These are phyloP conservation scores for Blastobotrys terrestris DNA, from an alignment of 805 yeast genomes.

Conservation along the genomic window DNA sequence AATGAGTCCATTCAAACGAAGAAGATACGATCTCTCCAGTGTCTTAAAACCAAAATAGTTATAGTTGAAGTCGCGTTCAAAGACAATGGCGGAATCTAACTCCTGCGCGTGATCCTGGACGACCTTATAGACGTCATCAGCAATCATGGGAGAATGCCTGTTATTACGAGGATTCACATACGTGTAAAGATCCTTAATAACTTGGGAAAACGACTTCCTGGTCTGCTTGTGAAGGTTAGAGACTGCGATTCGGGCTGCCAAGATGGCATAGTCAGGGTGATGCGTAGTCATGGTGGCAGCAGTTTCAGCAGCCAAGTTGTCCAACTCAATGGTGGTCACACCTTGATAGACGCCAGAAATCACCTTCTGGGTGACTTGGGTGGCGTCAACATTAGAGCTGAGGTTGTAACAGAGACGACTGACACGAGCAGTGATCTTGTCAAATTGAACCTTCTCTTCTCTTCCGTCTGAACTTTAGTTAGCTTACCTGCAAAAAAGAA, in stretches of 20 bases:
- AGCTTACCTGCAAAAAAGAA: not conserved
- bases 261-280: conserved; percentile 94
- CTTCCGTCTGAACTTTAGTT: conserved; percentile 67
- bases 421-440: conserved; percentile 92
- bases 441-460: conserved; percentile 90
- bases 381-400: conserved; percentile 90
- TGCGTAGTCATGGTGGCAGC: conserved; percentile 96
- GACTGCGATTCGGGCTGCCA: conserved; percentile 94
- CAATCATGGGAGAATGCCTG: conserved; percentile 61
- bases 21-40: conserved; percentile 77
- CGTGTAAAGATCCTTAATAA: conserved; percentile 61
- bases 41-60: conserved; percentile 90
- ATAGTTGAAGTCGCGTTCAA: conserved; percentile 70
- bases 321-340: conserved; percentile 86
- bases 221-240: conserved; percentile 94
- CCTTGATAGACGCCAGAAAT: conserved; percentile 93
- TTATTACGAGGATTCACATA: conserved; percentile 79
- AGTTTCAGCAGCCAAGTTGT: conserved; percentile 86
- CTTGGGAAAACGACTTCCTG: conserved; percentile 75
- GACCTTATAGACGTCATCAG: conserved; percentile 55
- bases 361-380: conserved; percentile 90
- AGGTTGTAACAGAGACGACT: conserved; percentile 92
- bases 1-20: conserved; percentile 56
- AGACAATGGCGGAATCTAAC: conserved; percentile 67
- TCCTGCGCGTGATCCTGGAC: conserved; percentile 59